A percentile compares a stretch with the other conserved stretches of the same genome.
phyloP scores from a whole-genome alignment of 176 grass and related monocot species.

The Otatea glauca region DNA sequence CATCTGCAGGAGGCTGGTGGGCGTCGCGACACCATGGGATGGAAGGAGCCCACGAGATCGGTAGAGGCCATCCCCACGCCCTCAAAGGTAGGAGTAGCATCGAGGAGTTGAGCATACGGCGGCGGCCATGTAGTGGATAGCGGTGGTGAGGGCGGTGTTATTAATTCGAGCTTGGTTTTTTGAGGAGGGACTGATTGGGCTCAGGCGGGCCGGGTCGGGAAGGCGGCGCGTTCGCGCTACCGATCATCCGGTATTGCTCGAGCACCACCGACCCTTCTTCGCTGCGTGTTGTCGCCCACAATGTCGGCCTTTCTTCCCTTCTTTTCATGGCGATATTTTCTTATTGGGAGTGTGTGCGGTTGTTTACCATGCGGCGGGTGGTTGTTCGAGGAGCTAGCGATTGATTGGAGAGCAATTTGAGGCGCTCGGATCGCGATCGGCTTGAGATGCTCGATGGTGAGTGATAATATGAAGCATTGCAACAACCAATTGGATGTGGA shows the following conservation, averaged over 20 bases:
- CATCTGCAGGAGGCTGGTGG: conserved; percentile 50
- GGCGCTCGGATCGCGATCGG: conserved; percentile 78
- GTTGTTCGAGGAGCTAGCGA: conserved; percentile 77
- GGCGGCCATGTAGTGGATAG: neutral
- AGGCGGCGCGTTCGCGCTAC: conserved; percentile 90
- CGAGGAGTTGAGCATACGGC: neutral
- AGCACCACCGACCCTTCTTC: conserved; percentile 68
- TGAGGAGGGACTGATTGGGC: conserved; percentile 81
- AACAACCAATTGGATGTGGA: neutral
- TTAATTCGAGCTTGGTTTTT: neutral
- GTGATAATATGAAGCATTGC: conserved; percentile 9
- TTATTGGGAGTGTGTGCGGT: no score
- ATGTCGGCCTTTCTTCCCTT: conserved; percentile 33
- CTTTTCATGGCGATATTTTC: neutral
- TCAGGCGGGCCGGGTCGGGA: conserved; percentile 93
- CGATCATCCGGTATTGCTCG: conserved; percentile 71
- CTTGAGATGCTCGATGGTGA: conserved; percentile 75
- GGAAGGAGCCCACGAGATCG: conserved; percentile 62
- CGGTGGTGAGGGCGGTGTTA: neutral
- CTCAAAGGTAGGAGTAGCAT: conserved; percentile 44
- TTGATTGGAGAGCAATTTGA: conserved; percentile 91
- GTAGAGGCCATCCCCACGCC: conserved; percentile 60
- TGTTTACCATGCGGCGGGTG: neutral
- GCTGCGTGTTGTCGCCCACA: conserved; percentile 75
- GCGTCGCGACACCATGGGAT: conserved; percentile 64